Base-by-base conservation (phyloP, 768 basidiomycete species). In the Suillus weaverae region DNA sequence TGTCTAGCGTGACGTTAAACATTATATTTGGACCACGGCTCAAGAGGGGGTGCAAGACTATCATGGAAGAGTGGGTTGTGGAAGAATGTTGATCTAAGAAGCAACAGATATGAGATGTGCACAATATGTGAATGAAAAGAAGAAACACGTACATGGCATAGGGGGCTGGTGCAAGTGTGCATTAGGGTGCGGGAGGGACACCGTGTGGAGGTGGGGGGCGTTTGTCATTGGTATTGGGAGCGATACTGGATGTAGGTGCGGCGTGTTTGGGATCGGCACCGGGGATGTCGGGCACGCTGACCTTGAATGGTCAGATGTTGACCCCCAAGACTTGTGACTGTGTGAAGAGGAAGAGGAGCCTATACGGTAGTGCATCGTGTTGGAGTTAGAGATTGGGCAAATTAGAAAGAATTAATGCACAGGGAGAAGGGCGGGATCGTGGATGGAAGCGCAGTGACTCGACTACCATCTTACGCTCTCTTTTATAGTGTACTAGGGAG, bases 141-240 rank as follows among this genome's bases (percentile, higher is more conserved):
- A 48, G 51, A 48, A 5, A 30, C 35, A 26, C 76, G 5, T 64
- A 77, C 76, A 56, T 5, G 73, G 61, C 18, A 70, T 62, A 22
- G 74, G 62, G n/a, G 65, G 38, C 43, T 74, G 35, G n/a, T 26
- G 36, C 4, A 67, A 66, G 18, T 70, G 56, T 9, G 76, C 68
- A 50, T 76, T 76, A 13, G 75, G 75, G 60, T 76, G 76, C 11
- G 75, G 75, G 20, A 76, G 38, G 16, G 76, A 72, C 5, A 76
- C 74, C 4, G 74, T 70, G 18, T 62, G 68, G 38, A 74, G 53
- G 35, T 70, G 73, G 1, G 76, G 75, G 4, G 75, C 66, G 39
- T 66, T 11, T 0, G 69, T 76, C 48, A 68, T 71, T 35, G 69
- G 65, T 7, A 66, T 70, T 4, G 74, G 69, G 0, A 71, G 68